phyloP scores from a whole-genome alignment of 495 filamentous ascomycete genomes.

The Hypomontagnella monticulosa region DNA sequence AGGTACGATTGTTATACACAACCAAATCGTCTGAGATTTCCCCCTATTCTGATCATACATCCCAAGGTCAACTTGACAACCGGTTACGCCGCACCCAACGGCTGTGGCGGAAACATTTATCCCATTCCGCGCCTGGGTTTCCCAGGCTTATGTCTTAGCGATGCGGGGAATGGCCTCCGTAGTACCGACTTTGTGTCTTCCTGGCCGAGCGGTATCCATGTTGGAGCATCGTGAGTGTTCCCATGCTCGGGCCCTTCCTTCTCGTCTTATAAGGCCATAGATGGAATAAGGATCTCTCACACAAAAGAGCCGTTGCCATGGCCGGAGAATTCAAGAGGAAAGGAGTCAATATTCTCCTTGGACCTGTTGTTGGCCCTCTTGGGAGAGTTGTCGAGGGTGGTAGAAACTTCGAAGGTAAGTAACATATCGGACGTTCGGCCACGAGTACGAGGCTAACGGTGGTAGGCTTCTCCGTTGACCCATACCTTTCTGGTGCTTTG shows the following conservation, averaged over 20 bases:
- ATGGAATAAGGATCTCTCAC: conserved; percentile 56
- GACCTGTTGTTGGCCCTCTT: conserved; percentile 61
- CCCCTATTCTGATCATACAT: no score
- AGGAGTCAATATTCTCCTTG: conserved; percentile 66
- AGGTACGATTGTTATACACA: no score
- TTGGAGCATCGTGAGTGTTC: conserved; percentile 2
- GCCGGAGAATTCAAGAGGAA: conserved; percentile 56
- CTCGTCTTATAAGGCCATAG: no score
- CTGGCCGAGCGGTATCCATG: background rate
- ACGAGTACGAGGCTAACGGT: no score
- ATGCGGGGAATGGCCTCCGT: background rate
- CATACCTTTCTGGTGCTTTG: conserved; percentile 46
- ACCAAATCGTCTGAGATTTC: no score
- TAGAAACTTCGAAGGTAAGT: conserved; percentile 54
- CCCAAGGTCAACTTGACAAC: no score
- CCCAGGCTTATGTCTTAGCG: background rate
- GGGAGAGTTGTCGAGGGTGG: conserved; percentile 53
- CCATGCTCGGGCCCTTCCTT: no score
- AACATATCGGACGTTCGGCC: no score
- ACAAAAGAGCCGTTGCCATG: conserved; percentile 51
- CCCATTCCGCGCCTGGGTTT: background rate
- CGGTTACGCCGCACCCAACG: no score
- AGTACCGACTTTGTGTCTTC: background rate
- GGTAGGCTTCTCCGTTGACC: conserved; percentile 40
- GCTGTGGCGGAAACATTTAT: background rate